Base-by-base conservation (phyloP, 345 rosid species). In the Rubroshorea leprosula region DNA sequence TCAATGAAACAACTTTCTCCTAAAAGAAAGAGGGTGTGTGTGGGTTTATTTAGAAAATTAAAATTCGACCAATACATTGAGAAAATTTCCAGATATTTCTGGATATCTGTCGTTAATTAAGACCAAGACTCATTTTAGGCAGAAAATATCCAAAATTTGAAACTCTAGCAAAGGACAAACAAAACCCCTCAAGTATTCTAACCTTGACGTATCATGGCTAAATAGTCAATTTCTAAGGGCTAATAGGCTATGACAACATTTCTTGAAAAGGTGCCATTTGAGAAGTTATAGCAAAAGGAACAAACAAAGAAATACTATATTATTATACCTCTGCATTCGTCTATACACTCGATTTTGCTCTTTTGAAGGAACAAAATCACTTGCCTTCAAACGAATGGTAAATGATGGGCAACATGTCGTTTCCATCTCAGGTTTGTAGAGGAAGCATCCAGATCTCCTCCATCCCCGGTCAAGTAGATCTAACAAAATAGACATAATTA, bases 401-500 rank as follows among this genome's bases (percentile, higher is more conserved):
- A 90, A 93, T 62, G 97, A 64, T 23, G 99, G 99, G 73, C 99
- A 93, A 54, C 99, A 93, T 0, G 97, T 93, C 74, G 60, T 83
- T 72, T 81, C 85, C 96, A 93, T 93, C 67, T 90, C 92, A 61
- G 88, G 96, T 67, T 87, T 87, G 77, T 87, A 90, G 23, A 94
- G 87, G 64, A 82, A 83, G 71, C 76, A 77, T 29, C 99, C 96
- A 12, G 89, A 78, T 70, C 95, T 74, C 74, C 97, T 85, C 96
- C 99, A 90, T 21, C 99, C 99, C 31, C 82, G 79, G 57, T 93
- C 99, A 66, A 93, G 95, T 67, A 90, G 97, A 57, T 81, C 99
- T 93, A 59, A 24, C 2, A 10, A 18, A 24, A 13, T 22, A 7
- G 26, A 5, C 16, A 14, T 21, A 18, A 17, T 6, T 19, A 44